Conservation (phyloP, 169 alveolate species). For the Fabrea salina region DNA sequence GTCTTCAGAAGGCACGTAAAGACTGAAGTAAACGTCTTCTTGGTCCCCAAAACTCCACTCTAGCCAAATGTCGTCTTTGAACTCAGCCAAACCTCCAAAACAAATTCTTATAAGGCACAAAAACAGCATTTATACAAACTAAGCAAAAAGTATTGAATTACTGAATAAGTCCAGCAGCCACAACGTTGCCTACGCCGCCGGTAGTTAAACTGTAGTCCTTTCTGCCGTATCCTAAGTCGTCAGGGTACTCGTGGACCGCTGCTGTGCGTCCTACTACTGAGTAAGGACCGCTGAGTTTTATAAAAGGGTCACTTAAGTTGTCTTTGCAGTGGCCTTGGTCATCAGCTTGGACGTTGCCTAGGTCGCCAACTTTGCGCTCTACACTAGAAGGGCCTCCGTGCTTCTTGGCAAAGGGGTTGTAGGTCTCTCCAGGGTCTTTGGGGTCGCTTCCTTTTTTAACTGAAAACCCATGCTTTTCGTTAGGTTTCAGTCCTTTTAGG, state of each 20-base stretch:
- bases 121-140: too few relatives aligned
- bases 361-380: conserved; percentile 59
- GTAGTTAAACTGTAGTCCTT: not conserved
- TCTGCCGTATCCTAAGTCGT: conserved; percentile 13
- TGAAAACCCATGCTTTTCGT: not conserved
- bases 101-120: too few relatives aligned
- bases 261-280: not conserved
- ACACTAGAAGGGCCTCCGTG: conserved; percentile 60
- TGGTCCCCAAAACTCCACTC: too few relatives aligned
- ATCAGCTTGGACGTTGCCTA: conserved; percentile 58
- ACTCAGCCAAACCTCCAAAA: too few relatives aligned
- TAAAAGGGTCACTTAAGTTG: conserved; percentile 24
- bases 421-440: not conserved
- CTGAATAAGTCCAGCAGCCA: not conserved
- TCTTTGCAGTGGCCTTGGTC: conserved; percentile 26
- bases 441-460: not conserved
- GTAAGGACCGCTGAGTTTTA: conserved; percentile 24
- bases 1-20: too few relatives aligned
- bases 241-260: conserved; percentile 12
- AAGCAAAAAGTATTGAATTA: too few relatives aligned
- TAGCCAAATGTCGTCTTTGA: too few relatives aligned
- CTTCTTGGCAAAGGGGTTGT: conserved; percentile 47
- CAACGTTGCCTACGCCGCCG: not conserved
- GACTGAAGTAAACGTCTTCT: too few relatives aligned
- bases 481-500: not conserved